Evolutionary conservation across 2,329 filamentous ascomycete genomes (phyloP).

Genomic region (Paracoccidioides brasiliensis): DNA sequence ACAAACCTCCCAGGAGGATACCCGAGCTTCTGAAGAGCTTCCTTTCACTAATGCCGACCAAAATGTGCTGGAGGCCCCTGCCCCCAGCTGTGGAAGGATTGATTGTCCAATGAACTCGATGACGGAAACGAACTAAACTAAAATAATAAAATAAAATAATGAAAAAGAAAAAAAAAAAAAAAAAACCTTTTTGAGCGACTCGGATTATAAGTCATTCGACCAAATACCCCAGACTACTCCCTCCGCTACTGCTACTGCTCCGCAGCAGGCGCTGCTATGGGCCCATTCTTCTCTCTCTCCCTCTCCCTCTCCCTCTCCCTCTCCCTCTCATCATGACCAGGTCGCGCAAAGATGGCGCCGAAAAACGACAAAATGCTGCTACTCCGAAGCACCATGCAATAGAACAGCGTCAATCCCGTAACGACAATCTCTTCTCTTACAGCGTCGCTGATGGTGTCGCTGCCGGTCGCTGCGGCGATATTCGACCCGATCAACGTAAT

Average conservation of each 20-base stretch:
- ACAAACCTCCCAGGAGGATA: background rate
- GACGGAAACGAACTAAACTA: background rate
- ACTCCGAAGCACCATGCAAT: conserved; percentile 15
- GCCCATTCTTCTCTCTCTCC: background rate
- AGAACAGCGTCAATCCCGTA: conserved; percentile 18
- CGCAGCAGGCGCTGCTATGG: background rate
- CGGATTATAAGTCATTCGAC: background rate
- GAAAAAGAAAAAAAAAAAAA: too few species aligned
- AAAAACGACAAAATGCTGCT: conserved; percentile 16
- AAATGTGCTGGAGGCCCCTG: background rate
- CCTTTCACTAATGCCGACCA: background rate
- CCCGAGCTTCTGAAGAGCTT: background rate
- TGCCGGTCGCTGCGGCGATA: background rate
- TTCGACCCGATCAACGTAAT: conserved; percentile 18
- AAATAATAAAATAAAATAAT: too few species aligned
- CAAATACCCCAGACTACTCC: background rate
- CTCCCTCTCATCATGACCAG: background rate
- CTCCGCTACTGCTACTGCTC: background rate
- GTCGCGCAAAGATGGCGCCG: conserved; percentile 14
- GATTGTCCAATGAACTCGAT: too few species aligned
- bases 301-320: background rate
- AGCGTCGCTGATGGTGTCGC: conserved; percentile 1
- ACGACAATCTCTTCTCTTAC: conserved; percentile 20
- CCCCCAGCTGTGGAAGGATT: background rate
- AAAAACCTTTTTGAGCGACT: background rate